These are phyloP conservation scores for Sporothrix phasma DNA, from an alignment of 2,329 filamentous ascomycete species.

Conservation along the genomic window DNA sequence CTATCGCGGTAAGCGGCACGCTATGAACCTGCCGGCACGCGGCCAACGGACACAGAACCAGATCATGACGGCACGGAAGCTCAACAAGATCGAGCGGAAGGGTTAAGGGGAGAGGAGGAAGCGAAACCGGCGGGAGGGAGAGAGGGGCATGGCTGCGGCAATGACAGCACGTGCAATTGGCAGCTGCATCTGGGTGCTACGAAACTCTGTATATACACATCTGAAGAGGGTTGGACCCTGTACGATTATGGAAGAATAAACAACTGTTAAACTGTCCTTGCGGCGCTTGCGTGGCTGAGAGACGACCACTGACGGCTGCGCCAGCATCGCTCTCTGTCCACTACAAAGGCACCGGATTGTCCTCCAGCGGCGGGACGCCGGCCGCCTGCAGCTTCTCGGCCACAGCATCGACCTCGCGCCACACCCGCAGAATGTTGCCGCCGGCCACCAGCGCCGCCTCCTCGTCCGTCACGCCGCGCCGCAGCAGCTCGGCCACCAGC, in stretches of 20 bases:
- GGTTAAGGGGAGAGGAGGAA: constrained; percentile 24
- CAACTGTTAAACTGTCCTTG: too few species aligned
- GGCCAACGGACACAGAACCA: constrained; percentile 82
- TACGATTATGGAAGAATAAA: background rate
- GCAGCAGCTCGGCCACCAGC: constrained; percentile 64
- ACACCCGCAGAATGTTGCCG: constrained; percentile 73
- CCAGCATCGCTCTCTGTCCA: too few species aligned
- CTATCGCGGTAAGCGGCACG: constrained; percentile 81
- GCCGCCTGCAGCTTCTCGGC: constrained; percentile 53
- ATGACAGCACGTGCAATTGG: background rate
- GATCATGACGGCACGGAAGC: constrained; percentile 48
- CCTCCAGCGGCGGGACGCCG: constrained; percentile 44
- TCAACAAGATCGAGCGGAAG: constrained; percentile 48
- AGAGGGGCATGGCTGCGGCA: background rate
- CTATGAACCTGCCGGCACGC: constrained; percentile 82
- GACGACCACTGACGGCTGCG: background rate
- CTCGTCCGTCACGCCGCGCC: constrained; percentile 60
- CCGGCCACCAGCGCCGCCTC: constrained; percentile 70
- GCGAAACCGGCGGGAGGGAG: background rate
- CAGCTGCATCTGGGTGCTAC: background rate
- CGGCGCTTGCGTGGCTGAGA: too few species aligned
- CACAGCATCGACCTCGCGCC: constrained; percentile 67
- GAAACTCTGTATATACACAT: constrained; percentile 6
- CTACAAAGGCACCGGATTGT: constrained; percentile 32
- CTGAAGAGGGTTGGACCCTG: background rate